Evolutionary conservation across 345 rosid species (phyloP).

Genomic region (Excoecaria agallocha): DNA sequence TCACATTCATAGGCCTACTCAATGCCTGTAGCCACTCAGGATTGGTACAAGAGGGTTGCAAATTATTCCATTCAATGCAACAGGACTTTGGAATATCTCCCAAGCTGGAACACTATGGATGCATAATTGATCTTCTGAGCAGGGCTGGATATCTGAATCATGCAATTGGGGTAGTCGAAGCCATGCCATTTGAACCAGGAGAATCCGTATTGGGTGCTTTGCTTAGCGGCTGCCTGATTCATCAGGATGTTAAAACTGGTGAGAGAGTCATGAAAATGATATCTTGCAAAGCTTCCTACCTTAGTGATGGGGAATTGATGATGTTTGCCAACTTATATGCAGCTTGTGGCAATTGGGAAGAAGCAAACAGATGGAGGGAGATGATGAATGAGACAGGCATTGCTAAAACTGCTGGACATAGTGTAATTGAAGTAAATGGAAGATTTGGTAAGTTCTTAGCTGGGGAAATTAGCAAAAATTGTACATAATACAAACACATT

Average conservation of each 20-base stretch:
- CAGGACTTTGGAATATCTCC: constrained; percentile 22
- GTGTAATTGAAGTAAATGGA: constrained; percentile 24
- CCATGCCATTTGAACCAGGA: constrained; percentile 28
- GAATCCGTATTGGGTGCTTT: constrained; percentile 24
- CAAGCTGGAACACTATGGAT: constrained; percentile 31
- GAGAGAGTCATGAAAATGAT: constrained; percentile 13
- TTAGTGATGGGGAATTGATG: constrained; percentile 33
- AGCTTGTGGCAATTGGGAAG: constrained; percentile 27
- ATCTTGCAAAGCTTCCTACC: constrained; percentile 2
- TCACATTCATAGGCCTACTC: constrained; percentile 27
- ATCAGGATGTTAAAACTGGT: constrained; percentile 25
- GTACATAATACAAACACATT: neutral
- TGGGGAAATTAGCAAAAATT: constrained; percentile 3
- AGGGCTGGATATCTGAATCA: constrained; percentile 16
- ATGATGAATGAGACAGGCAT: constrained; percentile 27
- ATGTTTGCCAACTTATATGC: constrained; percentile 29
- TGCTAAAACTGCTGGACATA: constrained; percentile 21
- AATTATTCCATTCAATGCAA: constrained; percentile 22
- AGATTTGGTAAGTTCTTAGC: constrained; percentile 20
- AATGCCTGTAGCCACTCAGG: constrained; percentile 33
- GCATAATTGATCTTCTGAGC: constrained; percentile 31
- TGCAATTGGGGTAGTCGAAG: constrained; percentile 18
- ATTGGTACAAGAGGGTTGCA: constrained; percentile 28
- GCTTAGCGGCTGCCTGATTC: constrained; percentile 32
- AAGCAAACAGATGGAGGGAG: constrained; percentile 24